A percentile compares a stretch with the other conserved stretches of the same genome.
These are phyloP conservation scores for Fraxinus greggii DNA, from an alignment of 305 asterid species.

Conservation along the genomic window DNA sequence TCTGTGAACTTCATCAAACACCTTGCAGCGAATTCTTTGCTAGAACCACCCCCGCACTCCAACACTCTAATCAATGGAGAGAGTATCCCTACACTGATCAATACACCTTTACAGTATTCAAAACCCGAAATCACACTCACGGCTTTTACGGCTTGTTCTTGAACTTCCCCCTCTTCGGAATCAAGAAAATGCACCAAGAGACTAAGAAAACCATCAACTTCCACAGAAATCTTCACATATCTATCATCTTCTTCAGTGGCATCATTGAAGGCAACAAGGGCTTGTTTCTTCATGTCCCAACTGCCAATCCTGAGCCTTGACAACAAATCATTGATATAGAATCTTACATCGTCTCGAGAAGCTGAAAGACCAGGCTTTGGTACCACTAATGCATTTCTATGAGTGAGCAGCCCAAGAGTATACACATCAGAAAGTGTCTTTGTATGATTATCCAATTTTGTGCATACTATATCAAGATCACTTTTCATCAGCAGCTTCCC, in stretches of 20 bases:
- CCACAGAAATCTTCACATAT: conserved; percentile 51
- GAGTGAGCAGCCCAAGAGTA: conserved; percentile 62
- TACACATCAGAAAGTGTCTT: conserved; percentile 57
- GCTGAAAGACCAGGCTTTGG: conserved; percentile 65
- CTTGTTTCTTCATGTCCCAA: conserved; percentile 71
- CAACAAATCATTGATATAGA: conserved; percentile 60
- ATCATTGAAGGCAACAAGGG: conserved; percentile 55
- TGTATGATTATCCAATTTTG: conserved; percentile 49
- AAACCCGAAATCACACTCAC: conserved; percentile 53
- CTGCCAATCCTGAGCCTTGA: conserved; percentile 72
- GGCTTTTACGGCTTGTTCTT: conserved; percentile 57
- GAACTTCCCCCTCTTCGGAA: conserved; percentile 50
- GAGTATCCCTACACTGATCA: conserved; percentile 57
- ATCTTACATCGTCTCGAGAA: conserved; percentile 59
- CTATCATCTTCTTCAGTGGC: conserved; percentile 61
- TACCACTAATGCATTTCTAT: conserved; percentile 67
- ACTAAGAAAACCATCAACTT: conserved; percentile 48
- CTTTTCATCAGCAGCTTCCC: conserved; percentile 93
- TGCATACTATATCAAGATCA: conserved; percentile 61
- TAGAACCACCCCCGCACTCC: conserved; percentile 52
- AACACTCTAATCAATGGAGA: conserved; percentile 63
- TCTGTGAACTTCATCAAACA: conserved; percentile 77
- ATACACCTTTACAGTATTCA: conserved; percentile 29
- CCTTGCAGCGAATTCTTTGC: conserved; percentile 60
- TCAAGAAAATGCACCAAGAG: conserved; percentile 62